Evolutionary conservation across 371 early-diverging fungal species (phyloP).

Genomic region (Pancytospora philotis): DNA sequence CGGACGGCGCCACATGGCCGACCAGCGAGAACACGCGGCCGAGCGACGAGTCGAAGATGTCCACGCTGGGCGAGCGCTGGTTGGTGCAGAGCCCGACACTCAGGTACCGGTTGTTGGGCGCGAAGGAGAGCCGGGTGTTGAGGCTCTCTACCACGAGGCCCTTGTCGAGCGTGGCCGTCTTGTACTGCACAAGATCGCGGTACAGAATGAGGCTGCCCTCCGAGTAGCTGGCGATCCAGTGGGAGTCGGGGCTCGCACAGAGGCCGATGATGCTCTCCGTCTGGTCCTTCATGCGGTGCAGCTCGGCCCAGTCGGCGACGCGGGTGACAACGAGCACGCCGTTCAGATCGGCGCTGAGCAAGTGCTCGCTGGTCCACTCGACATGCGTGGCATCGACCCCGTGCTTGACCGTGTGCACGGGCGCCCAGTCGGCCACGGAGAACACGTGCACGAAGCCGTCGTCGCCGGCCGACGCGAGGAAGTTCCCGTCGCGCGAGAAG

Average conservation of each 20-base stretch:
- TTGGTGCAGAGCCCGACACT: constrained; percentile 54
- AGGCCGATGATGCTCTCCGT: constrained; percentile 51
- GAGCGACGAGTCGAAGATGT: constrained; percentile 41
- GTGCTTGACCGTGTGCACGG: constrained; percentile 32
- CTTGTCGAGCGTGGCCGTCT: constrained; percentile 31
- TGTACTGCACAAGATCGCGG: constrained; percentile 18
- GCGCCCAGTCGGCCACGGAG: constrained; percentile 18
- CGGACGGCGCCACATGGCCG: constrained; percentile 58
- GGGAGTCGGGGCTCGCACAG: constrained; percentile 19
- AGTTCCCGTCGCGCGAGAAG: constrained; percentile 38
- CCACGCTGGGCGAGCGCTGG: constrained; percentile 43
- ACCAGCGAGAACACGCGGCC: constrained; percentile 46
- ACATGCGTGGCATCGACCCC: constrained; percentile 47
- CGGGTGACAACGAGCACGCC: constrained; percentile 49
- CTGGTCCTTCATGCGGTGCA: constrained; percentile 39
- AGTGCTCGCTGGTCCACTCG: constrained; percentile 36
- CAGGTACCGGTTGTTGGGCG: constrained; percentile 52
- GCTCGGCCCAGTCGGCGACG: constrained; percentile 35
- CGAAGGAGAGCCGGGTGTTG: constrained; percentile 51
- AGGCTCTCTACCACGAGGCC: constrained; percentile 54
- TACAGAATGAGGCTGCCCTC: constrained; percentile 51
- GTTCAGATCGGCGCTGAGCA: constrained; percentile 54
- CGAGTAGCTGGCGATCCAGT: constrained; percentile 46
- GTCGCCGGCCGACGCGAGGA: constrained; percentile 53
- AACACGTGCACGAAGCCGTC: constrained; percentile 49